A percentile compares a stretch with the other conserved stretches of the same genome.
Conservation (phyloP, 2,329 filamentous ascomycete species). For the Grosmannia serpens region DNA sequence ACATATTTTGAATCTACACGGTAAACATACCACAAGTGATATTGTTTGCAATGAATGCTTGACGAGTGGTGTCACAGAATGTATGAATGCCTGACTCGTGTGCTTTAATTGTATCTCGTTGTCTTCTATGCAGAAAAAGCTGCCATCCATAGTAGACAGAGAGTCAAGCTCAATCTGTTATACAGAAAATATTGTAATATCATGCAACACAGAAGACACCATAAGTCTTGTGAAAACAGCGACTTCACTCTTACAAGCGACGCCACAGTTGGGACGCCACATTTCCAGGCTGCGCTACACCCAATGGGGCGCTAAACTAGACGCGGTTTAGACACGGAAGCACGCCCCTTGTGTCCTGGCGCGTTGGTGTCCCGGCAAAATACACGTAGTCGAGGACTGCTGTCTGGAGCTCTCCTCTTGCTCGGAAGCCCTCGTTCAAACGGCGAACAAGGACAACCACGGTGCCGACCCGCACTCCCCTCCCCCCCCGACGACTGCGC, state of each 20-base stretch:
- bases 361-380: not conserved
- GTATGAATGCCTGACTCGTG: too few relatives aligned
- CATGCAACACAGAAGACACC: too few relatives aligned
- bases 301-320: not conserved
- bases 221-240: too few relatives aligned
- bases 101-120: too few relatives aligned
- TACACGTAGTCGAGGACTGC: not conserved
- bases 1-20: not conserved
- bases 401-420: slow-evolving; percentile 1
- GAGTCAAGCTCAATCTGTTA: too few relatives aligned
- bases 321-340: not conserved
- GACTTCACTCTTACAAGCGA: too few relatives aligned
- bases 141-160: too few relatives aligned
- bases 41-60: not conserved
- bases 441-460: not conserved
- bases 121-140: too few relatives aligned
- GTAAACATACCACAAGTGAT: not conserved
- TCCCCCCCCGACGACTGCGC: not conserved
- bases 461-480: not conserved
- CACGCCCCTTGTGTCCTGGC: not conserved
- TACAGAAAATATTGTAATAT: too few relatives aligned
- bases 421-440: not conserved
- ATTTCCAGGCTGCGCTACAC: not conserved
- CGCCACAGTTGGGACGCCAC: not conserved
- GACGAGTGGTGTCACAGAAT: not conserved